A percentile compares a stretch with the other conserved stretches of the same genome.
These are phyloP conservation scores for Leccinum olivaceoglutinosum DNA, from an alignment of 1,284 basidiomycete genomes.

Conservation along the genomic window DNA sequence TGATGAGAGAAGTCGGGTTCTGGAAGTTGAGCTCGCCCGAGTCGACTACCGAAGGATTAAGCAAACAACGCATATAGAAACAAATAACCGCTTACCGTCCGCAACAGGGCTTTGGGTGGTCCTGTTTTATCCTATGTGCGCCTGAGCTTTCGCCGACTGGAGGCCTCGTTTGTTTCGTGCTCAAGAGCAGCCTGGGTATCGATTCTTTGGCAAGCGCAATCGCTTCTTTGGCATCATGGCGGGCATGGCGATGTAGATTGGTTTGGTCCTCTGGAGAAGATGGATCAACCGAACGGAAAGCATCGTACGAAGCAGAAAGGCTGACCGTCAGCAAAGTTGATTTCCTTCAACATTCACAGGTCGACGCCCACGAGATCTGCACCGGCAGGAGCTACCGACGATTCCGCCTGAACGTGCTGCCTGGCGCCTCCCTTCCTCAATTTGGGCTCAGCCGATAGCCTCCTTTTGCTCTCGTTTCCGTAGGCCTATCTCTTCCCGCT, in stretches of 20 bases:
- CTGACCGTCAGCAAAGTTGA: slow-evolving; percentile 92
- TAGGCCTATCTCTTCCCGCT: slow-evolving; percentile 91
- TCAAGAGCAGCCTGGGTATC: slow-evolving; percentile 80
- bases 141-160: slow-evolving; percentile 59
- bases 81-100: slow-evolving; percentile 50
- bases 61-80: neutral
- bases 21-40: slow-evolving; percentile 99
- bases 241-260: slow-evolving; percentile 39
- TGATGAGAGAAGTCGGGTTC: slow-evolving; percentile 92
- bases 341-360: slow-evolving; percentile 58
- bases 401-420: slow-evolving; percentile 80
- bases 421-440: slow-evolving; percentile 96
- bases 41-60: slow-evolving; percentile 56
- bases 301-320: slow-evolving; percentile 1
- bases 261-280: slow-evolving; percentile 67
- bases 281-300: slow-evolving; percentile 1
- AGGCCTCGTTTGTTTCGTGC: slow-evolving; percentile 77
- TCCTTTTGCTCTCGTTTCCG: slow-evolving; percentile 94
- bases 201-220: slow-evolving; percentile 78
- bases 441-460: slow-evolving; percentile 81
- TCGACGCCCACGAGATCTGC: slow-evolving; percentile 53
- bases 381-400: slow-evolving; percentile 45
- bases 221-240: slow-evolving; percentile 83
- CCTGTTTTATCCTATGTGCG: slow-evolving; percentile 44
- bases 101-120: slow-evolving; percentile 41